Percentiles rank a stretch among this genome's conserved stretches.
Conservation (phyloP, 1,284 basidiomycete genomes). For the Albatrellus sp. region DNA sequence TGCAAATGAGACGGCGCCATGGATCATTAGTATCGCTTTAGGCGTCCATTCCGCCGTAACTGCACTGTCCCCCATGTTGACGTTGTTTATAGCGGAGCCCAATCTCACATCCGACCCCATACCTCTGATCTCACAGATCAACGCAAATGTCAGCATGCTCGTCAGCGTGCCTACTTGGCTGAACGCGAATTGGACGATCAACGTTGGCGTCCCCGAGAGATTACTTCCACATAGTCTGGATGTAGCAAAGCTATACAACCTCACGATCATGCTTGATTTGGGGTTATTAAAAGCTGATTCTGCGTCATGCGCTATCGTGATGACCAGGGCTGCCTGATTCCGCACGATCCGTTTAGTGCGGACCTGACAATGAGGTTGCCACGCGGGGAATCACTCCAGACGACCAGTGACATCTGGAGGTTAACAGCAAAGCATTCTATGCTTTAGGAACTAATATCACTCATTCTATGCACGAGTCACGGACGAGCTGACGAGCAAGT, state of each 20-base stretch:
- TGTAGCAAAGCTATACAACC: conserved; percentile 39
- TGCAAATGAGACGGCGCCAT: conserved; percentile 34
- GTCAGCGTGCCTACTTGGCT: conserved; percentile 23
- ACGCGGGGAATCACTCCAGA: conserved; percentile 40
- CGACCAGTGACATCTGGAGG: conserved; percentile 29
- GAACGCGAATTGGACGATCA: conserved; percentile 32
- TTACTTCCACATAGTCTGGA: conserved; percentile 48
- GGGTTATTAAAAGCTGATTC: not conserved
- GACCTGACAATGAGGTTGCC: conserved; percentile 28
- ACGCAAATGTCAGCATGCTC: conserved; percentile 6
- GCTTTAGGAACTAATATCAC: conserved; percentile 42
- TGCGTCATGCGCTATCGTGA: conserved; percentile 12
- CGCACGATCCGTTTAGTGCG: conserved; percentile 42
- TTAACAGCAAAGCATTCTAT: conserved; percentile 45
- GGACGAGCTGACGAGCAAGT: conserved; percentile 26
- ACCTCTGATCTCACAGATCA: conserved; percentile 8
- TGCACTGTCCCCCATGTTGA: conserved; percentile 23
- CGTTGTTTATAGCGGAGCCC: conserved; percentile 35
- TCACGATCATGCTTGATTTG: conserved; percentile 25
- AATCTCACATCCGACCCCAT: conserved; percentile 22
- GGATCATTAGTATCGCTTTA: conserved; percentile 45
- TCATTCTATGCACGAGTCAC: conserved; percentile 42
- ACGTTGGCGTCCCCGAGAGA: conserved; percentile 31
- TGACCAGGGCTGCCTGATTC: conserved; percentile 39
- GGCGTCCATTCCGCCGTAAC: conserved; percentile 30